Evolutionary conservation across 305 asterid genomes (phyloP), one percentile per base, ranked within the genome.

Genomic region (Fraxinus baroniana): DNA sequence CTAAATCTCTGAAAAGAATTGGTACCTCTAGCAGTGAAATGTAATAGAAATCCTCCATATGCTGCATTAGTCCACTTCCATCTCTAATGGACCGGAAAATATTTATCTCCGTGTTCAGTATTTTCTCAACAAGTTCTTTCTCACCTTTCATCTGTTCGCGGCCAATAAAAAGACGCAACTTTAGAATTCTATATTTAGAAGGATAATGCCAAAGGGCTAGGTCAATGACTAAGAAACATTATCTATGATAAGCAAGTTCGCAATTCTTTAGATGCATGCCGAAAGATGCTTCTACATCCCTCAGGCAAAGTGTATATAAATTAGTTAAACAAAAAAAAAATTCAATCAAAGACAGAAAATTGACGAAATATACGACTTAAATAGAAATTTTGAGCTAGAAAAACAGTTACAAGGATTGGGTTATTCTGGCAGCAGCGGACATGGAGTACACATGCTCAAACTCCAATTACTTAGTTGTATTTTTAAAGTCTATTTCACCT

Each of bases 41-140:
- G 83, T 96, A 94, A 73, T 96, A 94, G 92, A 96, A 96, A 88
- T 96, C 98, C 87, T 96, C 99, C 99, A 96, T 96, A 74, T 96
- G 98, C 90, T 96, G 98, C 99, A 94, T 94, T 7, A 96, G 97
- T 76, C 97, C 99, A 90, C 92, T 96, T 71, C 98, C 99, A 84
- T 96, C 98, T 91, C 99, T 90, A 74, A 96, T 94, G 26, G 98
- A 79, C 9, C 88, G 97, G 91, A 96, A 96, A 75, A 96, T 93
- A 81, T 91, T 96, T 68, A 96, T 96, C 86, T 96, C 98, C 1
- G 99, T 94, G 92, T 93, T 96, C 88, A 94, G 77, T 85, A 96
- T 96, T 83, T 94, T 96, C 90, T 94, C 98, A 7, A 96, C 88
- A 1, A 94, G 95, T 86, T 94, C 97, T 80, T 86, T 93, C 90